Evolutionary conservation across 2,329 filamentous ascomycete species (phyloP).

Genomic region (Colletotrichum musicola): DNA sequence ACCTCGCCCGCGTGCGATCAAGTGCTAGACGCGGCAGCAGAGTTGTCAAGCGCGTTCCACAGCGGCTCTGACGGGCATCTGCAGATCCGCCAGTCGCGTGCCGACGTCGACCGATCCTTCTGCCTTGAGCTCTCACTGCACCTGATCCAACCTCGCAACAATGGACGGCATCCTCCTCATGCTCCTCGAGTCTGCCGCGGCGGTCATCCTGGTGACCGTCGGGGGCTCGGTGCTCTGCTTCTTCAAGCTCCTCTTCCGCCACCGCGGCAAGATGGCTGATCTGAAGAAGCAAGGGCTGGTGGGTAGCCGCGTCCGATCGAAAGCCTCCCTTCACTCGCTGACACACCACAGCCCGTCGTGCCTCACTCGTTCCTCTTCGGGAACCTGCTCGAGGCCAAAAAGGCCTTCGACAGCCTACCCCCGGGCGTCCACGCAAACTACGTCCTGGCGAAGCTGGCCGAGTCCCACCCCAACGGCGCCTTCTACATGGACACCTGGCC

Average conservation of each 20-base stretch:
- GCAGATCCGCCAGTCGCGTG: too few species aligned
- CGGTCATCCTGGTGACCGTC: conserved; percentile 5
- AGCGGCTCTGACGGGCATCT: too few species aligned
- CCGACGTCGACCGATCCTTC: too few species aligned
- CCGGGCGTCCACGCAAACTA: conserved; percentile 31
- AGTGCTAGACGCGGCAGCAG: too few species aligned
- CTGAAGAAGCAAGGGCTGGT: conserved; percentile 31
- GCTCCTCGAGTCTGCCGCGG: conserved; percentile 4
- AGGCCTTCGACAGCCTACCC: conserved; percentile 38
- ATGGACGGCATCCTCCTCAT: conserved; percentile 16
- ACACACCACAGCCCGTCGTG: conserved; percentile 44
- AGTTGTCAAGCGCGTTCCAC: too few species aligned
- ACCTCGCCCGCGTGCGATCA: neutral
- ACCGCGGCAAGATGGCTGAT: conserved; percentile 31
- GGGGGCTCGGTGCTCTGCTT: conserved; percentile 15
- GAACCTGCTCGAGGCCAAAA: conserved; percentile 48
- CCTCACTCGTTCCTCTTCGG: conserved; percentile 46
- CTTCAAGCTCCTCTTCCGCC: conserved; percentile 14
- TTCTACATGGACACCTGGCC: conserved; percentile 49
- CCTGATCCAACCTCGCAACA: too few species aligned
- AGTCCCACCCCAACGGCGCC: conserved; percentile 43
- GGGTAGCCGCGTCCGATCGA: neutral
- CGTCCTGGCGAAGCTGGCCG: conserved; percentile 15
- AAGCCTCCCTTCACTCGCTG: neutral
- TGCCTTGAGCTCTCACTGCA: too few species aligned